Evolutionary conservation across 192 early-diverging fungal species (phyloP).

Genomic region (Coemansia sp.): DNA sequence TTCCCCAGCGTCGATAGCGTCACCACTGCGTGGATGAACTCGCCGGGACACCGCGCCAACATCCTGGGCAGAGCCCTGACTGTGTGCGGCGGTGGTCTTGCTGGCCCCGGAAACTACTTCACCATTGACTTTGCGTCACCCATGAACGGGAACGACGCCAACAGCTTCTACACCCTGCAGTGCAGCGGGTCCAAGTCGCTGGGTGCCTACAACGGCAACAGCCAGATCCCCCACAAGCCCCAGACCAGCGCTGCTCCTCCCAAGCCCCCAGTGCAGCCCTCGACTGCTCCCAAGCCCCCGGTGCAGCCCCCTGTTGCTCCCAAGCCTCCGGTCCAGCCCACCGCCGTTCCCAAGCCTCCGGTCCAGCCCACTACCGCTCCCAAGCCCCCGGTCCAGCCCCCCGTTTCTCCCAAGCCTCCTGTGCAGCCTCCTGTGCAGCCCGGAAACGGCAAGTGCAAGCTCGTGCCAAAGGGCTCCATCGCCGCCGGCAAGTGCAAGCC

Average conservation of each 20-base stretch:
- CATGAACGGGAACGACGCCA: constrained; percentile 11
- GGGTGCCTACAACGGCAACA: constrained; percentile 12
- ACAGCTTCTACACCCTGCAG: constrained; percentile 26
- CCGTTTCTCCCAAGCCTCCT: background rate
- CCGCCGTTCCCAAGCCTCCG: background rate
- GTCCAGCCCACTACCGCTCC: background rate
- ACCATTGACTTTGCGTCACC: constrained; percentile 44
- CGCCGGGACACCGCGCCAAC: constrained; percentile 48
- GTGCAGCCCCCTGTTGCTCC: constrained; percentile 1
- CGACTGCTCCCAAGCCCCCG: constrained; percentile 1
- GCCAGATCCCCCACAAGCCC: constrained; percentile 15
- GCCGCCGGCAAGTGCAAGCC: constrained; percentile 56
- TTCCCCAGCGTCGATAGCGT: constrained; percentile 9
- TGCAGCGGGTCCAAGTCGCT: constrained; percentile 27
- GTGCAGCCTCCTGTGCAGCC: background rate
- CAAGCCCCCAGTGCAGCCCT: background rate
- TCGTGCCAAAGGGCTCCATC: constrained; percentile 50
- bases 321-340: background rate
- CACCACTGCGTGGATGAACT: constrained; percentile 52
- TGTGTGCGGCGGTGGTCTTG: constrained; percentile 49
- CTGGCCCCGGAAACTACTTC: constrained; percentile 22
- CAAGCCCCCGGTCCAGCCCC: background rate
- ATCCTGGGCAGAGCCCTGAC: constrained; percentile 41
- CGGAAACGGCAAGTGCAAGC: constrained; percentile 49
- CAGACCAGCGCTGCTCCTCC: background rate